A percentile compares a stretch with the other conserved stretches of the same genome.
Evolutionary conservation across 331 rosid genomes (phyloP).

Genomic region (Dryas integrifolia): DNA sequence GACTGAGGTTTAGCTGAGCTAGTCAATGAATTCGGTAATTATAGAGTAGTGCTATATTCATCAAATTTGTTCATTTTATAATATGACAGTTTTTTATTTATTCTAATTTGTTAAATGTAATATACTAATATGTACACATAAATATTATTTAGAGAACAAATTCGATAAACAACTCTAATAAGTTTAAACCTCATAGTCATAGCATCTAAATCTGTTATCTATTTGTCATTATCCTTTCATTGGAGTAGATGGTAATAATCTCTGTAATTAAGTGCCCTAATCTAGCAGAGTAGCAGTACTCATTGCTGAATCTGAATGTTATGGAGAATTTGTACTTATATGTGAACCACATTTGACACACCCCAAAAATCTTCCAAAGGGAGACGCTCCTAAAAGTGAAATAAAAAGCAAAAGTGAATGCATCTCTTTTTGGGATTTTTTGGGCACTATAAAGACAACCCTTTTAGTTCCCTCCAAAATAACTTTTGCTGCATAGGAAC

Average conservation of each 20-base stretch:
- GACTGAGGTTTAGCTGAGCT: not conserved
- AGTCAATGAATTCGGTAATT: not conserved
- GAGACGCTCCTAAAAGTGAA: constrained; percentile 32
- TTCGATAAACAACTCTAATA: no score
- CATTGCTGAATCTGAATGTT: constrained; percentile 45
- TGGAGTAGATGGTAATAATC: constrained; percentile 19
- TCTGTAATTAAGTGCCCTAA: constrained; percentile 34
- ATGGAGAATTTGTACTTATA: constrained; percentile 37
- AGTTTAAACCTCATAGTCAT: not conserved
- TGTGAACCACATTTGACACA: constrained; percentile 21
- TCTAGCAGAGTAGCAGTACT: constrained; percentile 9
- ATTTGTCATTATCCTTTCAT: constrained; percentile 22
- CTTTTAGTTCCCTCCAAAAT: constrained; percentile 16
- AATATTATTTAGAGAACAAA: no score
- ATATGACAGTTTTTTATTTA: no score
- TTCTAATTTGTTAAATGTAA: no score
- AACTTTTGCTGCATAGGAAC: constrained; percentile 2
- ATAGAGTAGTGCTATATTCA: no score
- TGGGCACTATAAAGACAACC: constrained; percentile 28
- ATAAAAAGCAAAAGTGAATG: constrained; percentile 31
- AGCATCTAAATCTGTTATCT: not conserved
- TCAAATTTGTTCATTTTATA: no score
- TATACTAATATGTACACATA: no score
- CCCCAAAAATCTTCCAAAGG: constrained; percentile 17
- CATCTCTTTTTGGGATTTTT: constrained; percentile 36